Conservation (phyloP, 2,329 filamentous ascomycete genomes). For the Alternaria incomplexa region DNA sequence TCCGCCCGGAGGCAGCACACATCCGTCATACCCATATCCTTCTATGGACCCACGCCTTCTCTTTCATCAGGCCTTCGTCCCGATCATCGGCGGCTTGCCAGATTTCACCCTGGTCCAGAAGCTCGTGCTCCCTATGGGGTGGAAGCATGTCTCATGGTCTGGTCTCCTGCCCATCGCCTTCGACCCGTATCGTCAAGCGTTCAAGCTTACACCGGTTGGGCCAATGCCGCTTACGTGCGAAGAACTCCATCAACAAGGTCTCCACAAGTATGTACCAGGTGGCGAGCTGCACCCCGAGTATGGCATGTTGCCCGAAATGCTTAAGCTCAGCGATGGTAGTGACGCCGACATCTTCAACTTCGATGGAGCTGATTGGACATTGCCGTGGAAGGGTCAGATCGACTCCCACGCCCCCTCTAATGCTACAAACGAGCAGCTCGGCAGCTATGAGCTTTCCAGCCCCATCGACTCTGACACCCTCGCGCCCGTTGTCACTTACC, state of each 20-base stretch:
- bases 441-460: neutral
- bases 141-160: slow-evolving; percentile 23
- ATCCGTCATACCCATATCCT: slow-evolving; percentile 26
- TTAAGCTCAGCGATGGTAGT: slow-evolving; percentile 17
- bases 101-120: slow-evolving; percentile 3
- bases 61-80: slow-evolving; percentile 17
- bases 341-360: slow-evolving; percentile 24
- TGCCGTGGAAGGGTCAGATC: slow-evolving; percentile 15
- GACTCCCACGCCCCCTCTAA: neutral
- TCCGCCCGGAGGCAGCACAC: slow-evolving; percentile 23
- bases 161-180: slow-evolving; percentile 24
- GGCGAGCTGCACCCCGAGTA: slow-evolving; percentile 22
- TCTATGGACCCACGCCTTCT: slow-evolving; percentile 16
- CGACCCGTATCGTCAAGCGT: slow-evolving; percentile 22
- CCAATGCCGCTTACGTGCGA: slow-evolving; percentile 24
- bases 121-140: slow-evolving; percentile 15
- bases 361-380: slow-evolving; percentile 13
- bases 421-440: neutral
- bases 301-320: slow-evolving; percentile 13
- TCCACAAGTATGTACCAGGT: slow-evolving; percentile 23
- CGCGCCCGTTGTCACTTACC: neutral
- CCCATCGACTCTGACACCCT: neutral
- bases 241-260: slow-evolving; percentile 22
- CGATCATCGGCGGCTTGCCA: slow-evolving; percentile 20
- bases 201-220: slow-evolving; percentile 28